Evolutionary conservation across 305 asterid species (phyloP).

Genomic region (Rubia tinctorum): DNA sequence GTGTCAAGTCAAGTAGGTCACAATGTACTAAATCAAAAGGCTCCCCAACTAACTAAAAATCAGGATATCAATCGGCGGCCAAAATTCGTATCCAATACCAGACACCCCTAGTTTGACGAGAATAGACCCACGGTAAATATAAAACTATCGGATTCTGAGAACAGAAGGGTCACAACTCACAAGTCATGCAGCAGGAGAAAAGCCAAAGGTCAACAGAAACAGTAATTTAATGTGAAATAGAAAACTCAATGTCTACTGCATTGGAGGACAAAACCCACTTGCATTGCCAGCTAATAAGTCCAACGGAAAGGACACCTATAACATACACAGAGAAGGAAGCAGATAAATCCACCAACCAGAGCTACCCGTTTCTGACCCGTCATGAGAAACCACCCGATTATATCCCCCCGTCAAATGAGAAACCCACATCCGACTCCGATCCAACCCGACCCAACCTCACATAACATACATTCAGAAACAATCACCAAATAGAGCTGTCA

Average conservation of each 20-base stretch:
- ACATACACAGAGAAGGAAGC: neutral
- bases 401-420: neutral
- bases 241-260: neutral
- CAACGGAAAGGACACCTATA: slow-evolving; percentile 5
- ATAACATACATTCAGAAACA: too few species aligned
- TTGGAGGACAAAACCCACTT: slow-evolving; percentile 22
- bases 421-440: neutral
- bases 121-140: too few species aligned
- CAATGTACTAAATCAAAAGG: too few species aligned
- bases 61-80: neutral
- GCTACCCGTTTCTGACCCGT: neutral
- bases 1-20: too few species aligned
- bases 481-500: too few species aligned
- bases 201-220: neutral
- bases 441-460: neutral
- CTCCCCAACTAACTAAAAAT: too few species aligned
- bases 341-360: slow-evolving; percentile 8
- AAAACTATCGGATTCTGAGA: neutral
- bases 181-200: neutral
- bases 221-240: neutral
- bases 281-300: slow-evolving; percentile 31
- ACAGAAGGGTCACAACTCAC: neutral
- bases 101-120: neutral
- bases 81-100: too few species aligned
- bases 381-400: neutral